Conservation (phyloP, 805 yeast genomes). For the Lipomyces sp. region DNA sequence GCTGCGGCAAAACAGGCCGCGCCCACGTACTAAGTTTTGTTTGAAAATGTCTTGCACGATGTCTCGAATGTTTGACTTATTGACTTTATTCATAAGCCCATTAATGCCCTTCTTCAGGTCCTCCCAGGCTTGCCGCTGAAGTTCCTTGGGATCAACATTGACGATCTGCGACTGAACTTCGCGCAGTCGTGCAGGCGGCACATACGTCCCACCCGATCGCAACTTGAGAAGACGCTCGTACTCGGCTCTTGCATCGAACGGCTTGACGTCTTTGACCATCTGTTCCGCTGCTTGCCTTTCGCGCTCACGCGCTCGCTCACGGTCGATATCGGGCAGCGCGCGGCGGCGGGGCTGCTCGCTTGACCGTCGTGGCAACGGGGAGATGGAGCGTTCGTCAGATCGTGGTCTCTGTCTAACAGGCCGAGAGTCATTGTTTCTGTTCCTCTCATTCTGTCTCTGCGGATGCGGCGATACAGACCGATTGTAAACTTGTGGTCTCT, state of each 20-base stretch:
- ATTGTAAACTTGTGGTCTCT: too few relatives aligned
- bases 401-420: too few relatives aligned
- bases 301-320: slow-evolving; percentile 32
- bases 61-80: slow-evolving; percentile 47
- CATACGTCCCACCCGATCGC: slow-evolving; percentile 48
- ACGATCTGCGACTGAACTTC: slow-evolving; percentile 43
- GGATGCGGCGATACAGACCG: slow-evolving; percentile 1
- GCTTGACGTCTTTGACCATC: slow-evolving; percentile 24
- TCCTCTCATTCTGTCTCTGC: neutral
- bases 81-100: slow-evolving; percentile 48
- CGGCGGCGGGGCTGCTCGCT: slow-evolving; percentile 6
- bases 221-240: slow-evolving; percentile 41
- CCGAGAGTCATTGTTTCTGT: too few relatives aligned
- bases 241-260: slow-evolving; percentile 37
- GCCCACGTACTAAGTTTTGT: slow-evolving; percentile 57
- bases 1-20: slow-evolving; percentile 57
- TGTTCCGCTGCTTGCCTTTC: slow-evolving; percentile 22
- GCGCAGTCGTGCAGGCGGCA: slow-evolving; percentile 53
- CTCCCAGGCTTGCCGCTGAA: slow-evolving; percentile 60
- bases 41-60: slow-evolving; percentile 51
- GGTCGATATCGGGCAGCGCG: slow-evolving; percentile 30
- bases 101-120: slow-evolving; percentile 48
- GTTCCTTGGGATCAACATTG: slow-evolving; percentile 40
- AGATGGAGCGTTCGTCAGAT: too few relatives aligned
- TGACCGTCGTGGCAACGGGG: too few relatives aligned